These are phyloP conservation scores for Globisporangium mamillatum DNA, from an alignment of 352 stramenopile species.

Conservation along the genomic window DNA sequence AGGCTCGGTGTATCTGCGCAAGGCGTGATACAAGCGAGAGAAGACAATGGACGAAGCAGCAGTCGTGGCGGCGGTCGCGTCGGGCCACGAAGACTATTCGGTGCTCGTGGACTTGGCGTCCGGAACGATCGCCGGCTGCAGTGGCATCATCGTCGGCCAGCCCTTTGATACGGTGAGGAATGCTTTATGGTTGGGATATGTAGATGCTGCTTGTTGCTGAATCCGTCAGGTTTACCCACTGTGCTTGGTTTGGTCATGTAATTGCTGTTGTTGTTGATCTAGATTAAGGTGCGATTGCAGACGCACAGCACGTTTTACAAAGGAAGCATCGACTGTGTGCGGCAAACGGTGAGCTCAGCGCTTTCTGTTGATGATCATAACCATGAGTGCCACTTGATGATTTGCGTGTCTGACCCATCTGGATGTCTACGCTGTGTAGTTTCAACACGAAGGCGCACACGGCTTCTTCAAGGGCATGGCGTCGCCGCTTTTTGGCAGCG, in stretches of 20 bases:
- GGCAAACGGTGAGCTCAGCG: conserved; percentile 31
- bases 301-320: conserved; percentile 59
- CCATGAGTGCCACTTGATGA: neutral
- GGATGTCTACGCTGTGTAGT: conserved; percentile 19
- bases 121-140: conserved; percentile 44
- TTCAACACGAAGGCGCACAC: conserved; percentile 62
- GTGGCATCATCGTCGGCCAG: conserved; percentile 57
- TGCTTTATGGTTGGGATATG: neutral
- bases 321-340: conserved; percentile 41
- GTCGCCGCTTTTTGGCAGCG: conserved; percentile 78
- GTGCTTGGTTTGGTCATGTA: neutral
- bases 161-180: conserved; percentile 48
- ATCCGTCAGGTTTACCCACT: neutral
- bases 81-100: conserved; percentile 42
- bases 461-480: conserved; percentile 87
- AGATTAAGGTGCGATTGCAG: conserved; percentile 62
- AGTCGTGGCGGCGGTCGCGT: conserved; percentile 20
- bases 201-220: neutral
- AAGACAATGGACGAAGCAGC: conserved; percentile 11
- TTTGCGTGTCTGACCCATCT: neutral
- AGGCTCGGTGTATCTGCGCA: neutral
- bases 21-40: neutral
- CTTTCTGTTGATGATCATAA: neutral
- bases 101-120: conserved; percentile 51
- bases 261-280: neutral